phyloP scores from a whole-genome alignment of 2,329 filamentous ascomycete genomes.

The Cladosporium sphaerospermum region DNA sequence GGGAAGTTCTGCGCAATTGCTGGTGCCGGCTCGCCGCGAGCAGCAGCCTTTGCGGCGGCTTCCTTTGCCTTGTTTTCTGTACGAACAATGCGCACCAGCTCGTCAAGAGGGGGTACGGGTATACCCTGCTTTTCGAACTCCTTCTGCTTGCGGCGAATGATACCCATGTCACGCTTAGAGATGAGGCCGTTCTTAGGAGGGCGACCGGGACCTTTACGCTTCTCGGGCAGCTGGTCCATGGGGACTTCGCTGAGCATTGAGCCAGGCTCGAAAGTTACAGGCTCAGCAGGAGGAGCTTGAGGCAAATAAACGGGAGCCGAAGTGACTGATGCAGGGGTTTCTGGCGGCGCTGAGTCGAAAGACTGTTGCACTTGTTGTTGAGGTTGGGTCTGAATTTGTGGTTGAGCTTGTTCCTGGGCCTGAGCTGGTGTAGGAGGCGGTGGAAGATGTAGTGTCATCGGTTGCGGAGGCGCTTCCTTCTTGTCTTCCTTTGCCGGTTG shows the following conservation, averaged over 20 bases:
- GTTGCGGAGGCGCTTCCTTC: not conserved
- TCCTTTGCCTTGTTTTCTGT: constrained; percentile 33
- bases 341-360: not conserved
- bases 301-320: not conserved
- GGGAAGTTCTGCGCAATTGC: constrained; percentile 25
- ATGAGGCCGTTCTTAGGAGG: constrained; percentile 79
- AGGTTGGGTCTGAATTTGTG: not conserved
- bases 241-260: constrained; percentile 28
- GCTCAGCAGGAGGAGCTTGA: not conserved
- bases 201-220: constrained; percentile 69
- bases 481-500: constrained; percentile 2
- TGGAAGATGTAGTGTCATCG: constrained; percentile 8
- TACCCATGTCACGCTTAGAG: constrained; percentile 61
- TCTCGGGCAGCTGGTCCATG: constrained; percentile 44
- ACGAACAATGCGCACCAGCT: constrained; percentile 29
- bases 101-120: constrained; percentile 23
- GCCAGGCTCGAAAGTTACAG: constrained; percentile 20
- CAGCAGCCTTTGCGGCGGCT: constrained; percentile 20
- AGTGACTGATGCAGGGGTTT: not conserved
- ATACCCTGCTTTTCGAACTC: constrained; percentile 31
- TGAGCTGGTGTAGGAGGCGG: constrained; percentile 6
- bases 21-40: constrained; percentile 19
- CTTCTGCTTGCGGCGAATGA: constrained; percentile 30
- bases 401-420: not conserved
- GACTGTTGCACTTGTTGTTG: not conserved